Base-by-base conservation (phyloP, 805 yeast genomes). In the Saturnispora gosingensis region DNA sequence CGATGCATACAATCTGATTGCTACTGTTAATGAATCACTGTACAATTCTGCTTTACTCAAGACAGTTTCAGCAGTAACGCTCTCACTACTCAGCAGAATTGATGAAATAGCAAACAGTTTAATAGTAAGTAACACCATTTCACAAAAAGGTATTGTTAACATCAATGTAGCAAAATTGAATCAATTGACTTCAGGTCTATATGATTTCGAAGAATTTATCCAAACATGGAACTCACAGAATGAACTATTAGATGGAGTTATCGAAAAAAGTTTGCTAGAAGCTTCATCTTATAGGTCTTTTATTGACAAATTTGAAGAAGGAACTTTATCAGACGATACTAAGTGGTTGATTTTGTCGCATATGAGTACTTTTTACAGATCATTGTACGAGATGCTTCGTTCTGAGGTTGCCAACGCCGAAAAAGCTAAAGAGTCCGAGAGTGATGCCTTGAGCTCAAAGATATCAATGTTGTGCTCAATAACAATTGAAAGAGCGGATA, bases 401-500 rank as follows among this genome's bases (percentile, higher is more conserved):
- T 59, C 45, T 3, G 53, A 53, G 3, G 57, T 60, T 9, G 57
- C 63, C 15, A 58, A 61, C 13, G 49, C 58, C 6, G 57, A 55
- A 42, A 51, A 42, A 15, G 35, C 45, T 9, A 53, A 49, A 30
- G 49, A 48, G 11, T 51, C 50, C 13, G 56, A 56, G n/a, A 50
- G 54, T 27, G 67, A 60, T 39, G 40, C 51, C 5, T 58, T 59
- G 18, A 62, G 67, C 22, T 40, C 53, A 5, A 50, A 51, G 11
- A 57, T 68, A 3, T 56, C 64, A 30, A 74, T 73, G 52, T 53
- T 76, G 2, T 66, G 76, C 53, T 67, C 72, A 8, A 63, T 77
- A 1, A 57, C 71, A 32, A 72, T 77, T n/a, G 78, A 76, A 32
- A 65, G 82, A 46, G 72, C 79, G 1, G 83, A 78, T 58, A 68